phyloP scores from a whole-genome alignment of 2,329 filamentous ascomycete species.

The Cordyceps pruinosa region DNA sequence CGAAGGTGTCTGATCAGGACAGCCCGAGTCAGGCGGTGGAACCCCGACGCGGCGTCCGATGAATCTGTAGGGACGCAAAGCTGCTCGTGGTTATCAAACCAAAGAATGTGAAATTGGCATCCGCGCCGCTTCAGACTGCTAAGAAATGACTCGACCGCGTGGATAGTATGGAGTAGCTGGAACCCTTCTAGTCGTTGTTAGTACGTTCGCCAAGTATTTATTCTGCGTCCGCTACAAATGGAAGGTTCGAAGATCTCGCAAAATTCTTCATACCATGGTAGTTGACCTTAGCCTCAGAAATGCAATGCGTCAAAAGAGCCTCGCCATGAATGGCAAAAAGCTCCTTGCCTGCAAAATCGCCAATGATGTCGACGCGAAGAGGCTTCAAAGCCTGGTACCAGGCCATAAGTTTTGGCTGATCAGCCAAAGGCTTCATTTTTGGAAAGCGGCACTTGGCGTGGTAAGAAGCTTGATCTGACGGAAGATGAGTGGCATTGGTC shows the following conservation, averaged over 20 bases:
- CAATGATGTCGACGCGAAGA: constrained; percentile 56
- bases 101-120: constrained; percentile 65
- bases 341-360: constrained; percentile 69
- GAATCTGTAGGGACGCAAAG: constrained; percentile 44
- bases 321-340: constrained; percentile 69
- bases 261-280: constrained; percentile 40
- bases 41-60: constrained; percentile 10
- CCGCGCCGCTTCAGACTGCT: constrained; percentile 52
- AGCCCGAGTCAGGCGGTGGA: constrained; percentile 47
- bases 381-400: constrained; percentile 18
- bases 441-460: too few species aligned
- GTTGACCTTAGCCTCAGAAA: constrained; percentile 55
- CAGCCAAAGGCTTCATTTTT: too few species aligned
- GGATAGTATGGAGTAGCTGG: constrained; percentile 64
- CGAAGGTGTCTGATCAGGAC: constrained; percentile 59
- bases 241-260: too few species aligned
- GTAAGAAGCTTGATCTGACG: too few species aligned
- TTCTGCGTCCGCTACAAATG: too few species aligned
- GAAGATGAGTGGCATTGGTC: too few species aligned
- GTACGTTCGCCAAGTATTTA: not conserved
- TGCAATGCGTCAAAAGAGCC: constrained; percentile 58
- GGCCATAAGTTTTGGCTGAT: too few species aligned
- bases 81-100: constrained; percentile 52
- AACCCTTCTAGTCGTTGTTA: constrained; percentile 38
- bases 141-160: constrained; percentile 61